These are phyloP conservation scores for Suillus spraguei DNA, from an alignment of 768 basidiomycete genomes.

Conservation along the genomic window DNA sequence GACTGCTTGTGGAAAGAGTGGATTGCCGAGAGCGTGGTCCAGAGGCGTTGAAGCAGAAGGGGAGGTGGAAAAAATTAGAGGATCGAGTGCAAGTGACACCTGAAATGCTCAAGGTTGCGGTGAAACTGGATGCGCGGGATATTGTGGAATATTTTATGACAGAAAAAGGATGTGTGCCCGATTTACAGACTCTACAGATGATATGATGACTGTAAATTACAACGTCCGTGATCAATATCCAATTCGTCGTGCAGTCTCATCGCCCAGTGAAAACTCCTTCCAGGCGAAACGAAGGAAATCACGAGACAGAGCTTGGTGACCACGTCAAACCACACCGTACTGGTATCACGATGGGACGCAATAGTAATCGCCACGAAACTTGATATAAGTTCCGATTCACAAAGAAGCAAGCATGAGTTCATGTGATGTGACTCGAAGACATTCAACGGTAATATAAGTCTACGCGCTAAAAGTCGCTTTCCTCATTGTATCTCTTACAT, in stretches of 20 bases:
- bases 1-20: slow-evolving; percentile 71
- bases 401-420: no score
- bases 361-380: no score
- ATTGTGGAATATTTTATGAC: slow-evolving; percentile 70
- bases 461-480: slow-evolving; percentile 17
- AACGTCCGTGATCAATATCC: not conserved
- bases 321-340: no score
- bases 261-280: no score
- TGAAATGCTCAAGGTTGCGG: slow-evolving; percentile 67
- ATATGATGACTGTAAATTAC: slow-evolving; percentile 30
- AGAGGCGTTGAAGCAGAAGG: slow-evolving; percentile 16
- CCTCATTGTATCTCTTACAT: slow-evolving; percentile 31
- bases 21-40: slow-evolving; percentile 17
- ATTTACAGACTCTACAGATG: slow-evolving; percentile 62
- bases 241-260: no score
- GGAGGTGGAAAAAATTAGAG: slow-evolving; percentile 56
- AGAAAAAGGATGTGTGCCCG: slow-evolving; percentile 75
- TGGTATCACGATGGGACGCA: no score
- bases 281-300: no score
- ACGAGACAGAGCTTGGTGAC: no score
- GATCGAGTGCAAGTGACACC: slow-evolving; percentile 59
- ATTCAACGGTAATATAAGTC: not conserved
- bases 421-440: not conserved
- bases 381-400: no score
- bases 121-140: slow-evolving; percentile 63